Percentiles rank a stretch among this genome's conserved stretches.
phyloP scores from a whole-genome alignment of 306 rosid genomes.

The Betula pendula region DNA sequence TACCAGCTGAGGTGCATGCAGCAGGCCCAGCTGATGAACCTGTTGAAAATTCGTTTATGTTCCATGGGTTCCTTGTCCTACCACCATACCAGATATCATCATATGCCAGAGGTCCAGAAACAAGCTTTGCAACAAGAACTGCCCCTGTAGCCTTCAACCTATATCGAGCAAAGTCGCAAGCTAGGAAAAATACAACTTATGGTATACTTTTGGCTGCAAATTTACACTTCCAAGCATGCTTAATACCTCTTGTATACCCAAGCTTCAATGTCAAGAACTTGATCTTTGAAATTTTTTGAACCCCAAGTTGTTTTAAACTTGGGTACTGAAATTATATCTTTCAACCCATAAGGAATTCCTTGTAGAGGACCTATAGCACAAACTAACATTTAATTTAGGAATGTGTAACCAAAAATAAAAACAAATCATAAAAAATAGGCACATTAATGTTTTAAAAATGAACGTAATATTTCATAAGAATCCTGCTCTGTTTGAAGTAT shows the following conservation, averaged over 20 bases:
- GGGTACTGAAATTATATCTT: constrained; percentile 79
- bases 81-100: constrained; percentile 91
- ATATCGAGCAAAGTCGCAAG: constrained; percentile 13
- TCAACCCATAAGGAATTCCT: constrained; percentile 85
- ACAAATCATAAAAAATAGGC: not conserved
- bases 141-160: constrained; percentile 68
- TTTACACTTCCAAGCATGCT: constrained; percentile 12
- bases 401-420: not conserved
- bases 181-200: constrained; percentile 8
- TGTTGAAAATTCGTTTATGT: constrained; percentile 66
- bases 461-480: not conserved
- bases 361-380: constrained; percentile 66
- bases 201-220: not conserved
- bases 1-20: constrained; percentile 76
- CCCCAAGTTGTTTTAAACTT: constrained; percentile 78
- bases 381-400: constrained; percentile 2
- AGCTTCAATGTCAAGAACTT: constrained; percentile 63
- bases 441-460: no score
- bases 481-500: not conserved
- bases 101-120: constrained; percentile 72
- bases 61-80: constrained; percentile 82
- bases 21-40: constrained; percentile 86
- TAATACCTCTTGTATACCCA: constrained; percentile 71
- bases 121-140: constrained; percentile 85
- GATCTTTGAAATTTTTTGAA: constrained; percentile 64